phyloP scores from a whole-genome alignment of 2,329 filamentous ascomycete genomes.

The Zymoseptoria ardabiliae region DNA sequence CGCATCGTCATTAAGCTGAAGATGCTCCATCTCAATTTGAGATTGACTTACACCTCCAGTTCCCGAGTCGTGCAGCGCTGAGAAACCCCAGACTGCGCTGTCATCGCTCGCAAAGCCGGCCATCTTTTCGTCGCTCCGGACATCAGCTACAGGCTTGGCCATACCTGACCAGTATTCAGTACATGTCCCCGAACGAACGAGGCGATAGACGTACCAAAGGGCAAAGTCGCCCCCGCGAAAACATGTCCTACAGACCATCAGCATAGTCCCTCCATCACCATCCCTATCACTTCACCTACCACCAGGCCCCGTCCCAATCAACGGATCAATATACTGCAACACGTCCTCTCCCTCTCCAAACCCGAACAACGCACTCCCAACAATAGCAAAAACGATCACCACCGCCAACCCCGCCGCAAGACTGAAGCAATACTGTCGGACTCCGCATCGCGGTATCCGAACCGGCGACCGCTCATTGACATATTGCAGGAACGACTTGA shows the following conservation, averaged over 20 bases:
- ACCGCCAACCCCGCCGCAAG: slow-evolving; percentile 6
- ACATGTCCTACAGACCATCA: slow-evolving; percentile 30
- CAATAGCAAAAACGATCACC: slow-evolving; percentile 4
- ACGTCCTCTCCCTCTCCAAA: slow-evolving; percentile 24
- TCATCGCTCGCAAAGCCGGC: slow-evolving; percentile 45
- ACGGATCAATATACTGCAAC: slow-evolving; percentile 15
- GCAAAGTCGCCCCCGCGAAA: slow-evolving; percentile 37
- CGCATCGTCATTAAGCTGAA: slow-evolving; percentile 2
- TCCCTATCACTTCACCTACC: not conserved
- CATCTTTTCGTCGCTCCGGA: slow-evolving; percentile 25
- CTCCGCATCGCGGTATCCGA: slow-evolving; percentile 5
- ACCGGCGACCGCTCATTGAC: slow-evolving; percentile 2
- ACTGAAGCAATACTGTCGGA: slow-evolving; percentile 8
- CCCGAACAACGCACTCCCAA: slow-evolving; percentile 19
- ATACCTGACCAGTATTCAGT: slow-evolving; percentile 16
- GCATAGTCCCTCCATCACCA: not conserved
- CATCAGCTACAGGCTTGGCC: slow-evolving; percentile 35
- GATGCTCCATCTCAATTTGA: not conserved
- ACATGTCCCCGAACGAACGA: not conserved
- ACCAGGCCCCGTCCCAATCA: slow-evolving; percentile 18
- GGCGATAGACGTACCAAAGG: slow-evolving; percentile 25
- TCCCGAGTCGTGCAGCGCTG: slow-evolving; percentile 43
- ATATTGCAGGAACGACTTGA: slow-evolving; percentile 5
- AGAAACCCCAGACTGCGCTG: slow-evolving; percentile 37
- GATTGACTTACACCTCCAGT: slow-evolving; percentile 30